These are phyloP conservation scores for Candida argentea DNA, from an alignment of 805 yeast genomes.

Conservation along the genomic window DNA sequence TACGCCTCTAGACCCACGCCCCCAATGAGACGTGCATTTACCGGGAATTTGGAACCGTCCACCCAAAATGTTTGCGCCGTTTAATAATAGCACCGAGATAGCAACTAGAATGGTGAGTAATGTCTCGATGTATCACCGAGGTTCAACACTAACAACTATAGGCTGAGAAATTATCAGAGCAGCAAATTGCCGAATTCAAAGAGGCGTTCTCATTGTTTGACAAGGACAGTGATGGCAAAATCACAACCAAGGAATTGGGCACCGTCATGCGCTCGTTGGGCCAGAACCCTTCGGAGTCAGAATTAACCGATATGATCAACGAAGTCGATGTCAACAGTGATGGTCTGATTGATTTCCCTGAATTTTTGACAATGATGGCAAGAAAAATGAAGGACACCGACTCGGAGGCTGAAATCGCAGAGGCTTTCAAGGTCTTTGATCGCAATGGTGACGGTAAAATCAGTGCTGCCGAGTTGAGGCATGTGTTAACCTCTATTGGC, in stretches of 20 bases:
- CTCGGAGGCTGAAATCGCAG: conserved; percentile 92
- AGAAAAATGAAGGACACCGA: conserved; percentile 90
- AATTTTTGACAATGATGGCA: conserved; percentile 33
- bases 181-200: conserved; percentile 92
- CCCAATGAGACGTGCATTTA: no score
- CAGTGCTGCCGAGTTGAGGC: conserved; percentile 92
- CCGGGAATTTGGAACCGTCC: no score
- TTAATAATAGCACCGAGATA: no score
- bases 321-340: conserved; percentile 95
- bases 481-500: conserved; percentile 94
- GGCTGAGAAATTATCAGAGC: conserved; percentile 89
- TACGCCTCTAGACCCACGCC: no score
- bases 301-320: conserved; percentile 92
- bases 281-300: conserved; percentile 92
- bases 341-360: conserved; percentile 50
- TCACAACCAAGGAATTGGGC: conserved; percentile 91
- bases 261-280: conserved; percentile 99
- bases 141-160: conserved; percentile 13
- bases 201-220: conserved; percentile 97
- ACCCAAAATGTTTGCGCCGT: no score
- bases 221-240: conserved; percentile 94
- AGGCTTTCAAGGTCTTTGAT: conserved; percentile 97
- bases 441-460: conserved; percentile 94
- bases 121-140: no score
- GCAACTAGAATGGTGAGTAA: no score